Conservation (phyloP, 2,329 filamentous ascomycete genomes). For the Aspergillus phoenicis region DNA sequence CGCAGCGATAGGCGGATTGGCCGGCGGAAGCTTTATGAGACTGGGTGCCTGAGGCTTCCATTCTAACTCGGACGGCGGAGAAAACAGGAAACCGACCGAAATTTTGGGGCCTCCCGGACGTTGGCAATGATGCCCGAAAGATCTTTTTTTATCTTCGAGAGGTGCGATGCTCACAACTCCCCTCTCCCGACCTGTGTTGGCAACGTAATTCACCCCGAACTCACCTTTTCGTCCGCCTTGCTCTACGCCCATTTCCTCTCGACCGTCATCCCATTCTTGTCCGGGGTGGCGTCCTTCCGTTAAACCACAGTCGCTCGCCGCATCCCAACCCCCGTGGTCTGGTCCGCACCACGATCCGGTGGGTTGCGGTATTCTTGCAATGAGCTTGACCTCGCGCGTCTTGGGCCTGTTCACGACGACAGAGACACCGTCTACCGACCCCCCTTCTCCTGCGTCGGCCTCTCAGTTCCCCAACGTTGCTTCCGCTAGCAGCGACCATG, state of each 20-base stretch:
- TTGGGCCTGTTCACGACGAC: constrained; percentile 55
- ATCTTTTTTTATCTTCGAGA: constrained; percentile 7
- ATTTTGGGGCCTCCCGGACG: constrained; percentile 27
- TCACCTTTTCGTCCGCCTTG: not conserved
- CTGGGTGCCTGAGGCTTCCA: constrained; percentile 30
- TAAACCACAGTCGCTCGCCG: constrained; percentile 23
- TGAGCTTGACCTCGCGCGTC: constrained; percentile 61
- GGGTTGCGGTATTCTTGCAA: constrained; percentile 47
- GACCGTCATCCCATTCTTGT: constrained; percentile 11
- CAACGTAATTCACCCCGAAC: constrained; percentile 8
- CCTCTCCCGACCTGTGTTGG: constrained; percentile 14
- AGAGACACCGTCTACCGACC: constrained; percentile 32
- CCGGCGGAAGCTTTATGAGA: not conserved
- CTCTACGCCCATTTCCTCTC: constrained; percentile 2
- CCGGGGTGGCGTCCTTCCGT: constrained; percentile 20
- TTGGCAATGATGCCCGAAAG: not conserved
- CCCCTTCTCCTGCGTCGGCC: constrained; percentile 26
- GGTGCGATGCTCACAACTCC: constrained; percentile 22
- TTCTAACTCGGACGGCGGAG: constrained; percentile 32
- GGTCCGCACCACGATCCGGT: constrained; percentile 36
- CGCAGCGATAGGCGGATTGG: not conserved
- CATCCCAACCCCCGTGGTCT: constrained; percentile 32
- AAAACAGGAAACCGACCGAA: constrained; percentile 37
- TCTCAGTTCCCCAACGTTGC: constrained; percentile 32
- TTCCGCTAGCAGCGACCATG: constrained; percentile 19